Percentiles rank a stretch among this genome's conserved stretches.
Conservation (phyloP, 805 yeast genomes). For the Candida schatavii region DNA sequence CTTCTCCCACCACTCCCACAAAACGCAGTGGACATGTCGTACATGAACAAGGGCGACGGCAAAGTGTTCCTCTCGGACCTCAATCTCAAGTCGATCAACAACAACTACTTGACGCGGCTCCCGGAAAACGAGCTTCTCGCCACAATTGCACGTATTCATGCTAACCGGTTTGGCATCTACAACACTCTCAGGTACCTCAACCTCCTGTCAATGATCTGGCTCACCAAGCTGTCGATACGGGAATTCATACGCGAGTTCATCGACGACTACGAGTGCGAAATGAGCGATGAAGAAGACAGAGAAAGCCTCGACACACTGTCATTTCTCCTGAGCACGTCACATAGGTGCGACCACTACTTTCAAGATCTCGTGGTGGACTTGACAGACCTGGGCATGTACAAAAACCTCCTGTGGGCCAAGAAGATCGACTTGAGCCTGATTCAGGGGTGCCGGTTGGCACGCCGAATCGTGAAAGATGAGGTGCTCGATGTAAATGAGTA, state of each 20-base stretch:
- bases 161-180: conserved; percentile 10
- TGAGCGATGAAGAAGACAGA: conserved; percentile 10
- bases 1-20: conserved; percentile 36
- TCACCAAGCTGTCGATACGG: conserved; percentile 36
- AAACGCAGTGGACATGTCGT: conserved; percentile 25
- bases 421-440: conserved; percentile 22
- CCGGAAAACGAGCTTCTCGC: conserved; percentile 32
- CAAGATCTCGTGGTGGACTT: conserved; percentile 33
- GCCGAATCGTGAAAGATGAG: conserved; percentile 29
- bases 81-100: conserved; percentile 37
- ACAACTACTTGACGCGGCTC: conserved; percentile 25
- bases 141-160: conserved; percentile 25
- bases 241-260: conserved; percentile 32
- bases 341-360: neutral
- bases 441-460: conserved; percentile 25
- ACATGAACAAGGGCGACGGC: conserved; percentile 28
- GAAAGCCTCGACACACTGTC: conserved; percentile 4
- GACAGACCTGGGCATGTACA: conserved; percentile 44
- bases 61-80: conserved; percentile 39
- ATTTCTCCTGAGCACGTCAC: neutral
- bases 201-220: conserved; percentile 48
- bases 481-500: conserved; percentile 29
- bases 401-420: conserved; percentile 40
- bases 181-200: conserved; percentile 34
- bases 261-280: neutral